phyloP scores from a whole-genome alignment of 192 early-diverging fungal species.

The Podochytrium sp. region DNA sequence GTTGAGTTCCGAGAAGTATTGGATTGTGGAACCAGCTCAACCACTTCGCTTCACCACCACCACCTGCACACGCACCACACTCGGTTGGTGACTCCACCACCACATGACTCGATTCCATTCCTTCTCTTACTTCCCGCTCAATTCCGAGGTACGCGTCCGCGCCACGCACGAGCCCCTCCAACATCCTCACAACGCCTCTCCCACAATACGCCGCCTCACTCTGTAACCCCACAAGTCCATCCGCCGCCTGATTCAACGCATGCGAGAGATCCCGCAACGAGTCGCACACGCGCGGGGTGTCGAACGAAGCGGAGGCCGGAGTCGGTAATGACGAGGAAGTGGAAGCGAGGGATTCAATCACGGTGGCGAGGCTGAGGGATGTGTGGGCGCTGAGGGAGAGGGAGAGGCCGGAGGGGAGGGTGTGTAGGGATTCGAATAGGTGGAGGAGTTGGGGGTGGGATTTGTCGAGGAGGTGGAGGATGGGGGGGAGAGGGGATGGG shows the following conservation, averaged over 20 bases:
- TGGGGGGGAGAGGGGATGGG: not conserved
- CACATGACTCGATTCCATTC: too few relatives aligned
- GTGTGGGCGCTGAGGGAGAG: slow-evolving; percentile 18
- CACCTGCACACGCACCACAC: not conserved
- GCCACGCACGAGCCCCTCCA: not conserved
- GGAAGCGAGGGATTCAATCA: slow-evolving; percentile 12
- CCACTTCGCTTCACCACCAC: not conserved
- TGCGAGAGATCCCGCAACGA: slow-evolving; percentile 11
- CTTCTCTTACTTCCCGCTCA: not conserved
- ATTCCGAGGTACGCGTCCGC: not conserved
- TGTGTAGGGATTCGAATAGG: not conserved
- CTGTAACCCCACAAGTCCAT: slow-evolving; percentile 5
- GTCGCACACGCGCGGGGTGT: not conserved
- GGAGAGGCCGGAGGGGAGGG: not conserved
- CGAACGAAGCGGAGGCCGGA: not conserved
- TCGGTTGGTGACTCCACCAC: not conserved
- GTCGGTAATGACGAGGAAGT: too few relatives aligned
- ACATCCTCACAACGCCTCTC: slow-evolving; percentile 4
- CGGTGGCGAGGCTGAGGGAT: slow-evolving; percentile 3
- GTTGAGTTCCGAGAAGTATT: too few relatives aligned
- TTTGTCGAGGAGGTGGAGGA: slow-evolving; percentile 12
- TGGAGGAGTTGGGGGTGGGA: not conserved
- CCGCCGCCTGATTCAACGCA: slow-evolving; percentile 16
- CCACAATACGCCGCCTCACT: slow-evolving; percentile 13
- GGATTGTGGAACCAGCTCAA: not conserved